phyloP scores from a whole-genome alignment of 192 early-diverging fungal species.

The Coemansia sp. region DNA sequence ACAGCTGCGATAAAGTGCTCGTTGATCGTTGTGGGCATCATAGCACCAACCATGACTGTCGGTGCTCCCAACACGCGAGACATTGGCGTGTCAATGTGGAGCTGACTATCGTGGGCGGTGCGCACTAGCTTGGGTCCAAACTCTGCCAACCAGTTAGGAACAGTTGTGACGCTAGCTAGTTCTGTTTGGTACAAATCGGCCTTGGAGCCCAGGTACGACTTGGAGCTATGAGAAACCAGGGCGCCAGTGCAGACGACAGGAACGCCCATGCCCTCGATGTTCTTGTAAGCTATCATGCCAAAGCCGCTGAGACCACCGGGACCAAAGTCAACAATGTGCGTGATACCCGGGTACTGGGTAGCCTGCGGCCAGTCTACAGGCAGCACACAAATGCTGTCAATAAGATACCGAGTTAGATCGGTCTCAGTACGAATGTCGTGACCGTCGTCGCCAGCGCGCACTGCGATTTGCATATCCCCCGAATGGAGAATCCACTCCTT shows the following conservation, averaged over 20 bases:
- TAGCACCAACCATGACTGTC: constrained; percentile 93
- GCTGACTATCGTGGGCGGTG: constrained; percentile 51
- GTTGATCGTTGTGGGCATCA: constrained; percentile 86
- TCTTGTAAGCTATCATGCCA: constrained; percentile 80
- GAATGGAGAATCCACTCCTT: constrained; percentile 37
- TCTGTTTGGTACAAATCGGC: constrained; percentile 71
- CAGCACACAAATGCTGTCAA: constrained; percentile 68
- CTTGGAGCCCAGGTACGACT: constrained; percentile 68
- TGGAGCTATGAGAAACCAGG: constrained; percentile 12
- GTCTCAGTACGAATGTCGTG: constrained; percentile 68
- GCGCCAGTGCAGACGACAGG: constrained; percentile 43
- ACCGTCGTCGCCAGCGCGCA: constrained; percentile 80
- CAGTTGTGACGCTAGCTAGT: constrained; percentile 64
- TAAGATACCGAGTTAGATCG: constrained; percentile 66
- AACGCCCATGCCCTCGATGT: constrained; percentile 86
- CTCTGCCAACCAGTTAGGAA: constrained; percentile 82
- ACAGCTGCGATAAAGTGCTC: constrained; percentile 79
- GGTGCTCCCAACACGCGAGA: constrained; percentile 81
- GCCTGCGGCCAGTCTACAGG: constrained; percentile 64
- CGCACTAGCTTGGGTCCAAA: constrained; percentile 82
- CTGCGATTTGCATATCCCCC: constrained; percentile 51
- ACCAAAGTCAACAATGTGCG: constrained; percentile 95
- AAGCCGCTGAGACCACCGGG: constrained; percentile 84
- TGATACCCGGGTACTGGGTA: constrained; percentile 57
- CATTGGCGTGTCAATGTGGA: constrained; percentile 90